Conservation (phyloP, 306 rosid species). For the Quercus robur region DNA sequence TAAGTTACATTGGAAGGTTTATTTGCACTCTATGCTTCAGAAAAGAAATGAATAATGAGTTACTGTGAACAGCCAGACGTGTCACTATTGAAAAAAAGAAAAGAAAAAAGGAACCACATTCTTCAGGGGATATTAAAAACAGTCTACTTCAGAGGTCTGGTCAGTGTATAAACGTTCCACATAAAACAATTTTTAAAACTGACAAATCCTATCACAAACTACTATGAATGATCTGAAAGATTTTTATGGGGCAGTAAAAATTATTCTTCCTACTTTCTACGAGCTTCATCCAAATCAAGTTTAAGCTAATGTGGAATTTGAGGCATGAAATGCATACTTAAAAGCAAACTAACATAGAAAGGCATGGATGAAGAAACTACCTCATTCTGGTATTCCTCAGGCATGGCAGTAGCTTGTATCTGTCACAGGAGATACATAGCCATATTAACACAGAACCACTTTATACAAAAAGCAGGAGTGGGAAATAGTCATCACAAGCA, state of each 20-base stretch:
- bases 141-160: background rate
- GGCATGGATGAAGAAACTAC: constrained; percentile 29
- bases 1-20: background rate
- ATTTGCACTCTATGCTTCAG: background rate
- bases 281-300: background rate
- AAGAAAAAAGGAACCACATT: background rate
- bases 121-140: background rate
- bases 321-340: background rate
- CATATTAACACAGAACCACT: background rate
- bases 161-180: background rate
- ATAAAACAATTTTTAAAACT: background rate
- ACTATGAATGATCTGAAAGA: background rate
- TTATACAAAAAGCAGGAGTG: background rate
- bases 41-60: background rate
- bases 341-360: background rate
- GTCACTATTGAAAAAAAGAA: background rate
- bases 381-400: constrained; percentile 49
- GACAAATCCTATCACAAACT: background rate
- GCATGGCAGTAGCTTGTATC: constrained; percentile 48
- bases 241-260: background rate
- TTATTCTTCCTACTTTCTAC: background rate
- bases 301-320: background rate
- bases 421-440: constrained; percentile 23
- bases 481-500: constrained; percentile 2
- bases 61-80: background rate